These are phyloP conservation scores for Drechslera avenae DNA, from an alignment of 2,329 filamentous ascomycete species.

Conservation along the genomic window DNA sequence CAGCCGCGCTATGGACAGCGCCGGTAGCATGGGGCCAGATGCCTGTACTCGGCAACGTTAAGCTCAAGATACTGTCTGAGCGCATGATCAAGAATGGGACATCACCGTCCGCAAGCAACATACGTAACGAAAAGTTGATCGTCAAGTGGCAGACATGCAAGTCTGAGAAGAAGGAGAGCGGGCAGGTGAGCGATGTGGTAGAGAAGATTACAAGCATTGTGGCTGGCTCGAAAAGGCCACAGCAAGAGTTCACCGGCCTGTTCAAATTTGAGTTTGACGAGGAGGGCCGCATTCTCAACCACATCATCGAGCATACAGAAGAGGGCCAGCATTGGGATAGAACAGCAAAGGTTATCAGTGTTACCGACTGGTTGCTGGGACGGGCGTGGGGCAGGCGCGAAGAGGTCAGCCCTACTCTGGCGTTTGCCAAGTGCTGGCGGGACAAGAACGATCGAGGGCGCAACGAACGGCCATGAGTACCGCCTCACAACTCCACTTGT, in stretches of 20 bases:
- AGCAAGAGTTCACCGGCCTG: conserved; percentile 81
- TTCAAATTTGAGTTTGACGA: conserved; percentile 97
- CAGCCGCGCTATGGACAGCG: conserved; percentile 92
- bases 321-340: conserved; percentile 82
- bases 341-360: conserved; percentile 81
- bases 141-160: conserved; percentile 84
- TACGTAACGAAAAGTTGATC: conserved; percentile 76
- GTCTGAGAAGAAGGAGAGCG: conserved; percentile 53
- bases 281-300: conserved; percentile 79
- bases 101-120: conserved; percentile 43
- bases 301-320: conserved; percentile 93
- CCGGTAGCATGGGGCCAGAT: conserved; percentile 95
- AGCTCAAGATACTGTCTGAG: conserved; percentile 84
- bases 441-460: conserved; percentile 11
- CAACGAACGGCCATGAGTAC: conserved; percentile 5
- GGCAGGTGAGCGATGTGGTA: conserved; percentile 55
- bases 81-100: conserved; percentile 72
- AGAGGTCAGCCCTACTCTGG: conserved; percentile 51
- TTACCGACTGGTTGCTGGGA: conserved; percentile 94
- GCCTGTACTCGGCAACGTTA: conserved; percentile 87
- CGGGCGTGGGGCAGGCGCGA: conserved; percentile 65
- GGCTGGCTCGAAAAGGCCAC: conserved; percentile 51
- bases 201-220: conserved; percentile 63
- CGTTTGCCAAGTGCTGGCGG: conserved; percentile 39
- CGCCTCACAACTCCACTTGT: conserved; percentile 22